Conservation (phyloP, 257 asterid species). For the Orobanche coerulescens region DNA sequence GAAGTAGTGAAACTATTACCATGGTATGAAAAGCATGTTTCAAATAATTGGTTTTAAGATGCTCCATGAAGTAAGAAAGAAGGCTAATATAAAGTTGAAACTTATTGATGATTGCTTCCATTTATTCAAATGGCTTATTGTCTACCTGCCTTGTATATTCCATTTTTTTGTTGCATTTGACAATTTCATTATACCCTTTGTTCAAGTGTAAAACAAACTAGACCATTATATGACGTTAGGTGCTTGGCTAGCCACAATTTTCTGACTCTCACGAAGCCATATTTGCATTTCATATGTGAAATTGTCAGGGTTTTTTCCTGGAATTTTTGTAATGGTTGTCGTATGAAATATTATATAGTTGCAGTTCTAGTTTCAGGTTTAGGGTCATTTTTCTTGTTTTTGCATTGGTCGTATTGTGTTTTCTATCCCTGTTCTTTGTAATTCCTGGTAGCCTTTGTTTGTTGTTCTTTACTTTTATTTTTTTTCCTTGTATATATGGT, state of each 20-base stretch:
- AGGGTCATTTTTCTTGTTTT: no score
- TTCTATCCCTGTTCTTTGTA: neutral
- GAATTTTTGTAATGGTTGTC: neutral
- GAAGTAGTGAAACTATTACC: neutral
- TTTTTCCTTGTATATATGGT: neutral
- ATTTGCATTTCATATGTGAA: neutral
- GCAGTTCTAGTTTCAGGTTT: neutral
- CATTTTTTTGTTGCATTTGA: neutral
- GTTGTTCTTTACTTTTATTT: no score
- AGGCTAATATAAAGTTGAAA: neutral
- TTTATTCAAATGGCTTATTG: neutral
- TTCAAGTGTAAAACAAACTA: neutral
- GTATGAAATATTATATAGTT: neutral
- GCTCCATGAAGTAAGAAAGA: neutral
- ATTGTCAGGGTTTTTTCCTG: neutral
- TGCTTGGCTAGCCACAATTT: neutral
- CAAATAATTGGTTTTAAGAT: neutral
- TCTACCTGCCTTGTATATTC: neutral
- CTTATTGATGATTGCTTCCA: neutral
- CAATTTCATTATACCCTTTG: neutral
- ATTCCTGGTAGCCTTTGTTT: neutral
- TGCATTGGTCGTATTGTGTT: no score
- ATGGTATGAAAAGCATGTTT: neutral
- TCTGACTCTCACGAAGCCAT: neutral
- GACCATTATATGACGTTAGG: neutral